phyloP scores from a whole-genome alignment of 2,329 filamentous ascomycete genomes.

The Exutisphaerella laricina region DNA sequence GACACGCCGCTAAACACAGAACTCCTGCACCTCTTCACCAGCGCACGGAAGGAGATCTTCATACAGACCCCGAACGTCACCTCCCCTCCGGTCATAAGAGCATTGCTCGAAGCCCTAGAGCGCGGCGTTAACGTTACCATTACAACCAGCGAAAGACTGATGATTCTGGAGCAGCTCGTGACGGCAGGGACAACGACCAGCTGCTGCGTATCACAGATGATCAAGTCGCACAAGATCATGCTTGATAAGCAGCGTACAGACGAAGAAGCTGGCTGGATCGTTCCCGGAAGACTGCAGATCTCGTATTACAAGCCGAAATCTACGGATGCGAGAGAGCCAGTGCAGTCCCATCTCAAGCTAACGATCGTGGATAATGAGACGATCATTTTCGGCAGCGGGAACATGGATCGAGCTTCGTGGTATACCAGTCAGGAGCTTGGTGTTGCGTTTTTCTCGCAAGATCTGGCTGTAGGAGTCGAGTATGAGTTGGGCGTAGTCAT shows the following conservation, averaged over 20 bases:
- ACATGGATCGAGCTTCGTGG: constrained; percentile 81
- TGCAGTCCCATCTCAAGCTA: constrained; percentile 73
- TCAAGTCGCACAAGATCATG: constrained; percentile 46
- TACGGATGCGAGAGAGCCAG: constrained; percentile 46
- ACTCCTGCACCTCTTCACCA: constrained; percentile 55
- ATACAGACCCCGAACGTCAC: constrained; percentile 78
- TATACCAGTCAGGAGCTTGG: constrained; percentile 81
- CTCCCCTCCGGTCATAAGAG: constrained; percentile 56
- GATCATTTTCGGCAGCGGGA: constrained; percentile 69
- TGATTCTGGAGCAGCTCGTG: constrained; percentile 67
- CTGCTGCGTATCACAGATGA: constrained; percentile 56
- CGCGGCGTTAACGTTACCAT: constrained; percentile 60
- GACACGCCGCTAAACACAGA: constrained; percentile 63
- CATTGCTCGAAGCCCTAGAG: constrained; percentile 55
- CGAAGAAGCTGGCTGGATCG: constrained; percentile 41
- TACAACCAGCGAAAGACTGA: constrained; percentile 33
- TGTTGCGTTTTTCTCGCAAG: constrained; percentile 49
- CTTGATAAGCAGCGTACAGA: constrained; percentile 23
- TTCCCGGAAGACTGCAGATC: constrained; percentile 51
- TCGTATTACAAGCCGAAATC: constrained; percentile 53
- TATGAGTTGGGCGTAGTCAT: constrained; percentile 18
- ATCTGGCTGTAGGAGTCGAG: constrained; percentile 32
- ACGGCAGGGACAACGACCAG: constrained; percentile 71
- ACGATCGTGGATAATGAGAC: constrained; percentile 65
- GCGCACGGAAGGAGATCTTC: constrained; percentile 55